Evolutionary conservation across 2,329 filamentous ascomycete genomes (phyloP).

Genomic region (Claviceps sp.): DNA sequence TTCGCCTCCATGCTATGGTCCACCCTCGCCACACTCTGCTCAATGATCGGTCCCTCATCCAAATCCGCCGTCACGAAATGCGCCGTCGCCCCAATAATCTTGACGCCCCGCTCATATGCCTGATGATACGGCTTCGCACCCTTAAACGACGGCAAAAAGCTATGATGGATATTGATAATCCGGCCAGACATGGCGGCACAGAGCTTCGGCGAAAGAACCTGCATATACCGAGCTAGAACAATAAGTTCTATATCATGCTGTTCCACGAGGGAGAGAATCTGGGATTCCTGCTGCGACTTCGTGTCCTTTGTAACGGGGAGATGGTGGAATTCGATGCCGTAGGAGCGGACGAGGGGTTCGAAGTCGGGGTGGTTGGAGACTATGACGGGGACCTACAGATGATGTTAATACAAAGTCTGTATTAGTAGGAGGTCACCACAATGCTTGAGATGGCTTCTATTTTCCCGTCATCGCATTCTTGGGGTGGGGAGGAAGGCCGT

Average conservation of each 20-base stretch:
- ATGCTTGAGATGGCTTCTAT: no score
- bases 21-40: conserved; percentile 66
- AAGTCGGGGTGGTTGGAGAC: conserved; percentile 75
- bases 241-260: conserved; percentile 63
- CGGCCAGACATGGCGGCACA: conserved; percentile 69
- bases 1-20: conserved; percentile 66
- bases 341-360: conserved; percentile 51
- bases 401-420: no score
- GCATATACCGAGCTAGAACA: conserved; percentile 78
- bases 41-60: conserved; percentile 79
- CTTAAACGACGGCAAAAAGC: conserved; percentile 77
- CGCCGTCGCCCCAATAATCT: conserved; percentile 77
- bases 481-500: no score
- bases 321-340: conserved; percentile 69
- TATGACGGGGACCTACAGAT: conserved; percentile 47
- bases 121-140: conserved; percentile 82
- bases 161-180: conserved; percentile 90
- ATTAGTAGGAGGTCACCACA: no score
- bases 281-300: conserved; percentile 58
- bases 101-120: conserved; percentile 73
- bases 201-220: conserved; percentile 62
- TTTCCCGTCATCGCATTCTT: no score
- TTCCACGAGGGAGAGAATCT: conserved; percentile 56
- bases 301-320: conserved; percentile 69
- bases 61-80: conserved; percentile 78